Evolutionary conservation across 129 eudicot genomes (phyloP).

Genomic region (Tagetes erecta): DNA sequence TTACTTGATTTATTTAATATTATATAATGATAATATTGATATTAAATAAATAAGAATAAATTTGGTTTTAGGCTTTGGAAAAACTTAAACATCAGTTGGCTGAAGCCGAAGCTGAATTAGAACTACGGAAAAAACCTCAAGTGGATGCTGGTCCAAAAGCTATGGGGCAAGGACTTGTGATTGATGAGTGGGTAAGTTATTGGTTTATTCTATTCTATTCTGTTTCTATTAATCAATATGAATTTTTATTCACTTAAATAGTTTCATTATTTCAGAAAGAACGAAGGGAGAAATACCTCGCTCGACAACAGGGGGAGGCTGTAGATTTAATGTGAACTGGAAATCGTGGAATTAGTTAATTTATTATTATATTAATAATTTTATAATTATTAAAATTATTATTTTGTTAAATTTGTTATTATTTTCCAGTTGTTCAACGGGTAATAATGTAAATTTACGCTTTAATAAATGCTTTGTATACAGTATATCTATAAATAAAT

Average conservation of each 20-base stretch:
- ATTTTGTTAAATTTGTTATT: not conserved
- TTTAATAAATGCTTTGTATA: not conserved
- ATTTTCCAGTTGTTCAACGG: not conserved
- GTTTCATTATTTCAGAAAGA: constrained; percentile 51
- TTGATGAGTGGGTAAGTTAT: constrained; percentile 77
- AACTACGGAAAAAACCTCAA: constrained; percentile 63
- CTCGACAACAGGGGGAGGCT: constrained; percentile 74
- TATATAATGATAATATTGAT: not conserved
- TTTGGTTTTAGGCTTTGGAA: constrained; percentile 52
- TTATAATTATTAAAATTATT: not conserved
- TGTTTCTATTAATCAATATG: not conserved
- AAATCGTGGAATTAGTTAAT: constrained; percentile 9
- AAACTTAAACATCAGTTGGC: constrained; percentile 69
- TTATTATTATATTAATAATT: not conserved
- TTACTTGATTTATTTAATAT: too few species aligned
- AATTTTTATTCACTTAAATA: not conserved
- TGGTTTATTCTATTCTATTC: not conserved
- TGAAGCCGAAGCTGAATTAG: constrained; percentile 73
- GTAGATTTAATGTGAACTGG: constrained; percentile 51
- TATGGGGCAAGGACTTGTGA: constrained; percentile 69
- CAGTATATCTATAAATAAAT: not conserved
- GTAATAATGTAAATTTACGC: constrained; percentile 14
- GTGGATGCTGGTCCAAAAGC: constrained; percentile 45
- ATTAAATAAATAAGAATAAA: not conserved
- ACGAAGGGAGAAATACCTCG: constrained; percentile 86